Percentiles rank a stretch among this genome's conserved stretches.
phyloP scores from a whole-genome alignment of 148 eudicot genomes.

The Rhododendron molle region DNA sequence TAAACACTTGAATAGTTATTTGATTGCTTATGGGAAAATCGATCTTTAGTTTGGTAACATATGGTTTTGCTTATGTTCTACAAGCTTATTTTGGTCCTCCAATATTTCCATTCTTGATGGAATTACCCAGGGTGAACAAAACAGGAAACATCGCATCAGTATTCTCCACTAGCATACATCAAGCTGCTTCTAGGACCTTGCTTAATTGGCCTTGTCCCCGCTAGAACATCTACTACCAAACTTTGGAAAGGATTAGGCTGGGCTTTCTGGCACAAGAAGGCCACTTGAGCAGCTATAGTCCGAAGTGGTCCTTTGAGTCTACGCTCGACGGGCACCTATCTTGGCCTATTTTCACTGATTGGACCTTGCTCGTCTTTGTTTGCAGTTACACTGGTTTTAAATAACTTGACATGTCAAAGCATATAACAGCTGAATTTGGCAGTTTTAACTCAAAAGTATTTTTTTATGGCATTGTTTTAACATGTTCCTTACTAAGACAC shows the following conservation, averaged over 20 bases:
- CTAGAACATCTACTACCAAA: background rate
- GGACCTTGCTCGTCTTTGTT: background rate
- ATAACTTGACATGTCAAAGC: background rate
- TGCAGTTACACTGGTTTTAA: background rate
- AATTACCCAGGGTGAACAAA: background rate
- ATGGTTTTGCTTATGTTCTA: background rate
- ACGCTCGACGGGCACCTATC: background rate
- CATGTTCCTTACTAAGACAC: background rate
- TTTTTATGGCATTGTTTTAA: background rate
- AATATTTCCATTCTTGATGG: background rate
- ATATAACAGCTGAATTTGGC: background rate
- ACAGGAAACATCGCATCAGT: background rate
- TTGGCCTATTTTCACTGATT: background rate
- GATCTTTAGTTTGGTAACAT: background rate
- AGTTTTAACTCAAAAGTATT: background rate
- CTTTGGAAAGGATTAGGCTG: background rate
- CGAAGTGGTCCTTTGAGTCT: background rate
- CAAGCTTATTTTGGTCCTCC: background rate
- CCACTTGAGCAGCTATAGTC: background rate
- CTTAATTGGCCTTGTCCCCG: background rate
- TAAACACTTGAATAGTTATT: background rate
- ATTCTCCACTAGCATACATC: background rate
- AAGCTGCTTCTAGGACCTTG: background rate
- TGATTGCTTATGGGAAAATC: background rate
- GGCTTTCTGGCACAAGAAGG: background rate